These are phyloP conservation scores for Psilocybe azurescens DNA, from an alignment of 768 basidiomycete species.

Conservation along the genomic window DNA sequence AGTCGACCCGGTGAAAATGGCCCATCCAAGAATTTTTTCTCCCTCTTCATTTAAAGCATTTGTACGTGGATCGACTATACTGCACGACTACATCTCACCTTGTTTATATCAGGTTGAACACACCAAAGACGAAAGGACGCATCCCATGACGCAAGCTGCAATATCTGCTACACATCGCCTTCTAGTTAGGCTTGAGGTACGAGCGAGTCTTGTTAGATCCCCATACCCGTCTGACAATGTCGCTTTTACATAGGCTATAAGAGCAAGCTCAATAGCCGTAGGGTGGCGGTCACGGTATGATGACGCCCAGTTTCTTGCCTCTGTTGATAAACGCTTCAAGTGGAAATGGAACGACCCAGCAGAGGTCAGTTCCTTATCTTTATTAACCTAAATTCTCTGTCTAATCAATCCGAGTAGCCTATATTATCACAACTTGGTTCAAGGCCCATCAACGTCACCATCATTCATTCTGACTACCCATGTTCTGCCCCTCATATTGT, in stretches of 20 bases:
- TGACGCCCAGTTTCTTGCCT: conserved; percentile 28
- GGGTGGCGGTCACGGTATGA: conserved; percentile 47
- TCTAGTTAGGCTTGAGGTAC: not conserved
- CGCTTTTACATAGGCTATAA: not conserved
- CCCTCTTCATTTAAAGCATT: not conserved
- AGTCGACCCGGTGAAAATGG: not conserved
- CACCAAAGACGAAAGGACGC: not conserved
- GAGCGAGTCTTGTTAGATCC: not conserved
- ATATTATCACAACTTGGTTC: not conserved
- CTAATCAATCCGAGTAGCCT: conserved; percentile 4
- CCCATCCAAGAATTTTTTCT: not conserved
- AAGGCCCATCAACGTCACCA: conserved; percentile 10
- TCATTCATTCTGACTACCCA: conserved; percentile 22
- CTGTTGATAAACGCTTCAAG: conserved; percentile 43
- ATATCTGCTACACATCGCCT: not conserved
- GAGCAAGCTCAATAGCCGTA: conserved; percentile 28
- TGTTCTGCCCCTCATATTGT: conserved; percentile 25
- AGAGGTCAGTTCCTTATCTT: conserved; percentile 38
- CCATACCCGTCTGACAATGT: not conserved
- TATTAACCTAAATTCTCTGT: not conserved
- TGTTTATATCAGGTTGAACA: not conserved
- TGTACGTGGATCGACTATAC: not conserved
- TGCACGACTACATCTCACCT: not conserved
- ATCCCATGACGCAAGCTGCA: not conserved
- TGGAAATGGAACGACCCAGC: conserved; percentile 55